These are phyloP conservation scores for Beta macrorhiza DNA, from an alignment of 179 eudicot genomes.

Conservation along the genomic window DNA sequence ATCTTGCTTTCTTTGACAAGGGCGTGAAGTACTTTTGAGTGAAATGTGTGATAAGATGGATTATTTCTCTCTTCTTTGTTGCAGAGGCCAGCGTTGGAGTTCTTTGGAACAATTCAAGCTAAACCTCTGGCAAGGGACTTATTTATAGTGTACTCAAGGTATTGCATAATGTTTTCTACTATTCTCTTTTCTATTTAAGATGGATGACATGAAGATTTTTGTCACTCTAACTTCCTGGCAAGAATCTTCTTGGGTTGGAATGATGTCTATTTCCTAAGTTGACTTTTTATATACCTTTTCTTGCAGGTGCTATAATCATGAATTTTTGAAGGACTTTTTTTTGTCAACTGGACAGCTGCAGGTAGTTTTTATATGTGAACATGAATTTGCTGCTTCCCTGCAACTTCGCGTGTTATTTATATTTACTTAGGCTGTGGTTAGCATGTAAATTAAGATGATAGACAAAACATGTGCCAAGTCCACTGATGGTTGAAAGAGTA, in stretches of 20 bases:
- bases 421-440: neutral
- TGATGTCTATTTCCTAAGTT: neutral
- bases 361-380: conserved; percentile 37
- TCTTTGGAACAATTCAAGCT: conserved; percentile 79
- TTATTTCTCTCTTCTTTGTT: conserved; percentile 20
- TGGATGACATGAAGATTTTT: neutral
- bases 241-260: neutral
- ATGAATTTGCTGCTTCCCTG: conserved; percentile 2
- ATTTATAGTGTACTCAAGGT: conserved; percentile 76
- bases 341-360: conserved; percentile 83
- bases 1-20: neutral
- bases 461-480: neutral
- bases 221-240: neutral
- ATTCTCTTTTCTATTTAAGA: neutral
- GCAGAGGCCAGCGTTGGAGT: conserved; percentile 83
- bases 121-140: conserved; percentile 83
- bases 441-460: neutral
- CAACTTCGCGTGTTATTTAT: conserved; percentile 1
- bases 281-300: neutral
- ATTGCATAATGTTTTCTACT: conserved; percentile 11
- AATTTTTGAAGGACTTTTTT: conserved; percentile 85
- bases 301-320: conserved; percentile 80
- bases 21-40: neutral
- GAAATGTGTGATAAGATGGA: neutral
- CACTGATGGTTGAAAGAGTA: neutral